A percentile compares a stretch with the other conserved stretches of the same genome.
These are phyloP conservation scores for Fusarium drepaniforme DNA, from an alignment of 2,329 filamentous ascomycete genomes.

Conservation along the genomic window DNA sequence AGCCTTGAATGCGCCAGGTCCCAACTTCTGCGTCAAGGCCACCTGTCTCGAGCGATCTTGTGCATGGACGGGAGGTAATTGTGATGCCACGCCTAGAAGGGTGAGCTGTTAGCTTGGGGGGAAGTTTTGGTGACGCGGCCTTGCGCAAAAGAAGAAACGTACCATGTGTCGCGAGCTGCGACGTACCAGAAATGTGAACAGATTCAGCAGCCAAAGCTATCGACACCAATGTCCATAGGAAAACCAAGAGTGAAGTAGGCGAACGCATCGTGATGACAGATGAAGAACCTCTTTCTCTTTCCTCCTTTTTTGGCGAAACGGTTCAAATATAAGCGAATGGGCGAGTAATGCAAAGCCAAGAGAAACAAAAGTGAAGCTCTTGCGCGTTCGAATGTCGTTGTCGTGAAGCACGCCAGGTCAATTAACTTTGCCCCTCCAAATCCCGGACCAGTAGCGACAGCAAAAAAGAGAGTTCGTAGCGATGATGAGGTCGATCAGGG, in stretches of 20 bases:
- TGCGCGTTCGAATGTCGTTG: constrained; percentile 8
- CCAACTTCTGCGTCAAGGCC: constrained; percentile 81
- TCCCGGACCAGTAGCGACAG: constrained; percentile 31
- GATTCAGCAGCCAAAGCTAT: constrained; percentile 23
- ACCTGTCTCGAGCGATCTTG: constrained; percentile 84
- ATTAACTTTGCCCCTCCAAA: constrained; percentile 21
- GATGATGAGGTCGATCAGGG: constrained; percentile 17
- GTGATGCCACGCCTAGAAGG: constrained; percentile 77
- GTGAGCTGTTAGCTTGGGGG: constrained; percentile 20
- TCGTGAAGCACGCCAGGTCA: constrained; percentile 3
- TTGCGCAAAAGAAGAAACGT: neutral
- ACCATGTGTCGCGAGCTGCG: constrained; percentile 41
- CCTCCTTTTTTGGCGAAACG: neutral
- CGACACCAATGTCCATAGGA: constrained; percentile 32
- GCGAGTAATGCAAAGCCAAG: constrained; percentile 3
- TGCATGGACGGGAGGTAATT: constrained; percentile 70
- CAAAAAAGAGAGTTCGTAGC: constrained; percentile 14
- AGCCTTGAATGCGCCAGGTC: constrained; percentile 86
- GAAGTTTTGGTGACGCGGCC: neutral
- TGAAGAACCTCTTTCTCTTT: neutral
- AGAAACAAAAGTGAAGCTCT: constrained; percentile 20
- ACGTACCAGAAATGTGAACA: constrained; percentile 30
- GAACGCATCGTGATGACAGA: constrained; percentile 31
- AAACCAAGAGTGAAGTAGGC: constrained; percentile 21
- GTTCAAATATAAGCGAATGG: constrained; percentile 3